Percentiles rank a stretch among this genome's conserved stretches.
Evolutionary conservation across 2,329 filamentous ascomycete genomes (phyloP).

Genomic region (Monilinia laxa): DNA sequence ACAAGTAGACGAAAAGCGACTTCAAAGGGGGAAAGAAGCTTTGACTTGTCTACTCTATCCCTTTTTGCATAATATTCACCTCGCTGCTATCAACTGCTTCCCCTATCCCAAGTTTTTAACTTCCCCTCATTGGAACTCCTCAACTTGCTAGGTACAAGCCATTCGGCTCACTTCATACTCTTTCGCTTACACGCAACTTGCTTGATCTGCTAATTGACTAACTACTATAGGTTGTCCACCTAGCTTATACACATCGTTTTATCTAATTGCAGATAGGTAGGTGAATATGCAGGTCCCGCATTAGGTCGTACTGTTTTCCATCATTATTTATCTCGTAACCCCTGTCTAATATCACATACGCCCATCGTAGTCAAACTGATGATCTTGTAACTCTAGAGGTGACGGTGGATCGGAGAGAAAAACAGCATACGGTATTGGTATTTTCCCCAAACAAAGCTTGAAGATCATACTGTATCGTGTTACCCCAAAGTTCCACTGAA

Average conservation of each 20-base stretch:
- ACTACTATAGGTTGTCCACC: not conserved
- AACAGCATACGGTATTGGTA: not conserved
- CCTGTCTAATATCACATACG: conserved; percentile 3
- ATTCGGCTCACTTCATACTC: not conserved
- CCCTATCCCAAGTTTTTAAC: not conserved
- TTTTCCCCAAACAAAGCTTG: not conserved
- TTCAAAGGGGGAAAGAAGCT: too few relatives aligned
- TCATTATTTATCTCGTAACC: not conserved
- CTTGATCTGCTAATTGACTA: conserved; percentile 4
- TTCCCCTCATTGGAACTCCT: not conserved
- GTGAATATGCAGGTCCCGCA: conserved; percentile 11
- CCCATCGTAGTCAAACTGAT: not conserved
- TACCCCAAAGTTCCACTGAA: conserved; percentile 4
- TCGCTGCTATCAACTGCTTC: not conserved
- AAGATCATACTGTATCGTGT: not conserved
- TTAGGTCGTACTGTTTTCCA: not conserved
- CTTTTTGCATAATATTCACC: too few relatives aligned
- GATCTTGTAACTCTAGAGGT: not conserved
- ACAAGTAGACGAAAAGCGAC: too few relatives aligned
- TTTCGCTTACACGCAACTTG: conserved; percentile 1
- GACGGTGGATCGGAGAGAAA: conserved; percentile 1
- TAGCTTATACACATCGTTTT: not conserved
- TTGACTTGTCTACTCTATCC: not conserved
- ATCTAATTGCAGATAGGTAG: conserved; percentile 4
- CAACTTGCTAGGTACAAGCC: not conserved